These are phyloP conservation scores for Aspergillus avenaceus DNA, from an alignment of 495 filamentous ascomycete species.

Conservation along the genomic window DNA sequence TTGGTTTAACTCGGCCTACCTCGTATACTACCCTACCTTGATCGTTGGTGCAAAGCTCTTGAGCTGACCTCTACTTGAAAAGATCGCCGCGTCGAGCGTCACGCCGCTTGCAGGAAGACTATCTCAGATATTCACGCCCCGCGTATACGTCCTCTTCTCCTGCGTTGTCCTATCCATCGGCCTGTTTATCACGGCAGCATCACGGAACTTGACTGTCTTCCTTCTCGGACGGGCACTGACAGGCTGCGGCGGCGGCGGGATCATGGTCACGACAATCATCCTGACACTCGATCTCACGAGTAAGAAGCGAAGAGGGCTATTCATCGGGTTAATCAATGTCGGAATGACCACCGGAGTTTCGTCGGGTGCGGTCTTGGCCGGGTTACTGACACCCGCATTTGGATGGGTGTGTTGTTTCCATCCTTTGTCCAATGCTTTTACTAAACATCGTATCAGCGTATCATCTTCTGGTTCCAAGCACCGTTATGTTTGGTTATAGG, in stretches of 20 bases:
- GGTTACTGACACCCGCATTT: constrained; percentile 52
- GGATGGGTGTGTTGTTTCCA: constrained; percentile 59
- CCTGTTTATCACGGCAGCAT: constrained; percentile 56
- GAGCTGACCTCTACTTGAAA: constrained; percentile 8
- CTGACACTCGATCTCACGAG: constrained; percentile 64
- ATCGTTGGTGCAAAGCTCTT: not conserved
- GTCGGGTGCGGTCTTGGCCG: constrained; percentile 65
- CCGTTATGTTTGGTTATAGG: constrained; percentile 55
- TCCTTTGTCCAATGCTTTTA: not conserved
- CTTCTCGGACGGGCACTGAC: constrained; percentile 60
- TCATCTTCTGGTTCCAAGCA: constrained; percentile 64
- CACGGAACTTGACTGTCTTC: constrained; percentile 53
- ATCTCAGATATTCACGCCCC: constrained; percentile 62
- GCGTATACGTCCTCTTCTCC: constrained; percentile 53
- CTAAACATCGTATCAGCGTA: constrained; percentile 39
- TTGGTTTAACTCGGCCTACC: constrained; percentile 73
- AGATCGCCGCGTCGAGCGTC: constrained; percentile 65
- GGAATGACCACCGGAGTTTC: constrained; percentile 68
- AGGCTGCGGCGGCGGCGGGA: constrained; percentile 61
- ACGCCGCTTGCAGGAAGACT: constrained; percentile 64
- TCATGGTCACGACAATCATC: constrained; percentile 64
- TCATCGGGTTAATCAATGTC: constrained; percentile 61
- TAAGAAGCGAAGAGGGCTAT: constrained; percentile 60
- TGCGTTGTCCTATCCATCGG: constrained; percentile 56
- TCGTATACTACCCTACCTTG: constrained; percentile 27